Evolutionary conservation across 371 early-diverging fungal genomes (phyloP).

Genomic region (Mucor irregularis): DNA sequence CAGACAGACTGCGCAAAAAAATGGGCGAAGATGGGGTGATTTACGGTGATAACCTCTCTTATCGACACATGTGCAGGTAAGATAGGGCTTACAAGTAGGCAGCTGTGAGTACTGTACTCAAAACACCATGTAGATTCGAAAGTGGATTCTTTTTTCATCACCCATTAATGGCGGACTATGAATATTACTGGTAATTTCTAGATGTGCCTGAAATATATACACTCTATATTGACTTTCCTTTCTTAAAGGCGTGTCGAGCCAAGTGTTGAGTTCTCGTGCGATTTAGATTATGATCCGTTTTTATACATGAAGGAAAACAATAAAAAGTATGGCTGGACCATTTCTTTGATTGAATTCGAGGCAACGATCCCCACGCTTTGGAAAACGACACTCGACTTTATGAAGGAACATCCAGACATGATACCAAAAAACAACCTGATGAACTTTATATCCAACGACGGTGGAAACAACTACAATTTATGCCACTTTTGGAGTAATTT

Average conservation of each 20-base stretch:
- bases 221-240: no score
- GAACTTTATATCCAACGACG: conserved; percentile 34
- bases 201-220: no score
- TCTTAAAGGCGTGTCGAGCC: conserved; percentile 98
- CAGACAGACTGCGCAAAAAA: conserved; percentile 51
- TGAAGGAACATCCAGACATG: conserved; percentile 46
- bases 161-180: conserved; percentile 71
- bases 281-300: conserved; percentile 92
- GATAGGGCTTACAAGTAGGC: neutral
- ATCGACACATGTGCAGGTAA: conserved; percentile 93
- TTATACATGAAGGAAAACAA: conserved; percentile 77
- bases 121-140: conserved; percentile 58
- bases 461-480: conserved; percentile 50
- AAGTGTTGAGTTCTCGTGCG: conserved; percentile 80
- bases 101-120: neutral
- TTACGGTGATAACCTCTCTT: conserved; percentile 84
- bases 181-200: conserved; percentile 98
- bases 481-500: conserved; percentile 86
- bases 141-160: conserved; percentile 94
- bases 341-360: conserved; percentile 80
- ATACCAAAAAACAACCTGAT: conserved; percentile 26
- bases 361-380: conserved; percentile 87
- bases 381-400: conserved; percentile 63
- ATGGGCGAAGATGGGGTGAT: conserved; percentile 70
- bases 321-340: conserved; percentile 85